Percentiles rank a stretch among this genome's conserved stretches.
Evolutionary conservation across 1,139 yeast species (phyloP).

Genomic region (Candida sp.): DNA sequence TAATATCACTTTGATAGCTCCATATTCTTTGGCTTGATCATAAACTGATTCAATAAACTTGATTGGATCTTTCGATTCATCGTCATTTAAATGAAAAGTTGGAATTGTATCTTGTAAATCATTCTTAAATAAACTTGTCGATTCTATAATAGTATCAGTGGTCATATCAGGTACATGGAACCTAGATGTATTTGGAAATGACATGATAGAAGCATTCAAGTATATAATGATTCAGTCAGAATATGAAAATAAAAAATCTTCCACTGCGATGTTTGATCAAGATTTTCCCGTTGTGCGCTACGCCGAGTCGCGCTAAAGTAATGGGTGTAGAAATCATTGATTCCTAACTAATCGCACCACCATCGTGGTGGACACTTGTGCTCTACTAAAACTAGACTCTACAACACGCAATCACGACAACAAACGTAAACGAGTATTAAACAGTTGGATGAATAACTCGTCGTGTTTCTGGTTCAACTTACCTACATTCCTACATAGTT

Average conservation of each 20-base stretch:
- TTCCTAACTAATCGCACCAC: too few species aligned
- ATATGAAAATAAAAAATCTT: background rate
- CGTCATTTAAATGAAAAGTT: slow-evolving; percentile 39
- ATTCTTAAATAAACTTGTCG: background rate
- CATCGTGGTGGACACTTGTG: too few species aligned
- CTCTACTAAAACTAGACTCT: too few species aligned
- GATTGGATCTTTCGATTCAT: slow-evolving; percentile 46
- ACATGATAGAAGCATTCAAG: background rate
- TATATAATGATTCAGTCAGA: background rate
- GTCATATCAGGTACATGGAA: background rate
- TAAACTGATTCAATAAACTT: slow-evolving; percentile 44
- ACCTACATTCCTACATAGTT: too few species aligned
- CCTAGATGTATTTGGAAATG: background rate
- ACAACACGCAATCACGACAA: too few species aligned
- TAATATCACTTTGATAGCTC: slow-evolving; percentile 73
- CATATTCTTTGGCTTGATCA: slow-evolving; percentile 48
- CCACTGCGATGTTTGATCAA: background rate
- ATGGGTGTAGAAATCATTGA: background rate
- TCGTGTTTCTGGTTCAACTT: too few species aligned
- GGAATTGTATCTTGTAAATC: slow-evolving; percentile 36
- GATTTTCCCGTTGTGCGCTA: background rate
- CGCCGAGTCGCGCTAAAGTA: background rate
- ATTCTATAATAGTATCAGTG: background rate
- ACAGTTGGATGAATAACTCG: too few species aligned
- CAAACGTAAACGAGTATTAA: too few species aligned